Conservation (phyloP, 768 basidiomycete species). For the Boletus subcaerulescens region DNA sequence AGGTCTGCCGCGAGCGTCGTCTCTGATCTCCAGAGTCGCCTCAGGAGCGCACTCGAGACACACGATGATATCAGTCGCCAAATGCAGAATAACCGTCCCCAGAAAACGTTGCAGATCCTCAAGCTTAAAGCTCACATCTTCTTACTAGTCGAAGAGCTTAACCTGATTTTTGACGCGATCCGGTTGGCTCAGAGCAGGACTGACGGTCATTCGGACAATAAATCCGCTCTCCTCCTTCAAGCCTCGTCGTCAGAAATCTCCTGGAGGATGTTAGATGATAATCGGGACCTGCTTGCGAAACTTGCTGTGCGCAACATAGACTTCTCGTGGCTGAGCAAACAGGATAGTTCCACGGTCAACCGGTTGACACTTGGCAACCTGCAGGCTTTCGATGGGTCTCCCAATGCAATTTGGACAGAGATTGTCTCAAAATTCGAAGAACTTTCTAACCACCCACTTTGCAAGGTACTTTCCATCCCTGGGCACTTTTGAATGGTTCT, state of each 20-base stretch:
- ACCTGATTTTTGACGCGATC: constrained; percentile 82
- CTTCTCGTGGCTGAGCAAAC: constrained; percentile 81
- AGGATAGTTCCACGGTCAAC: constrained; percentile 84
- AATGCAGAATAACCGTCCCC: constrained; percentile 31
- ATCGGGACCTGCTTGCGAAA: constrained; percentile 74
- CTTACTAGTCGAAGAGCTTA: constrained; percentile 73
- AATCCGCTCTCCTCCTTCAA: constrained; percentile 76
- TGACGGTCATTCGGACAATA: constrained; percentile 63
- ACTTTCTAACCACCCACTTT: constrained; percentile 63
- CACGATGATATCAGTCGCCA: constrained; percentile 39
- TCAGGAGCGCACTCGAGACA: constrained; percentile 62
- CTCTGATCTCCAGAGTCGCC: constrained; percentile 65
- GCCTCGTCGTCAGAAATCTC: constrained; percentile 84
- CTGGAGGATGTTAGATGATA: constrained; percentile 85
- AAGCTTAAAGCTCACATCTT: constrained; percentile 71
- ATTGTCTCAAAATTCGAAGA: constrained; percentile 79
- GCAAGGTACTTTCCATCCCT: constrained; percentile 48
- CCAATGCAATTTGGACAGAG: constrained; percentile 81
- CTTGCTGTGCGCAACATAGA: constrained; percentile 76
- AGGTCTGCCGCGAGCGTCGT: constrained; percentile 68
- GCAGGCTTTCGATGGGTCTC: constrained; percentile 82
- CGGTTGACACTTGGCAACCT: constrained; percentile 72
- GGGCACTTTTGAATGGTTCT: background rate
- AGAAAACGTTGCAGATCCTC: constrained; percentile 53
- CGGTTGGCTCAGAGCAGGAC: constrained; percentile 77